phyloP scores from a whole-genome alignment of 768 basidiomycete species.

The Boletus insuetus region DNA sequence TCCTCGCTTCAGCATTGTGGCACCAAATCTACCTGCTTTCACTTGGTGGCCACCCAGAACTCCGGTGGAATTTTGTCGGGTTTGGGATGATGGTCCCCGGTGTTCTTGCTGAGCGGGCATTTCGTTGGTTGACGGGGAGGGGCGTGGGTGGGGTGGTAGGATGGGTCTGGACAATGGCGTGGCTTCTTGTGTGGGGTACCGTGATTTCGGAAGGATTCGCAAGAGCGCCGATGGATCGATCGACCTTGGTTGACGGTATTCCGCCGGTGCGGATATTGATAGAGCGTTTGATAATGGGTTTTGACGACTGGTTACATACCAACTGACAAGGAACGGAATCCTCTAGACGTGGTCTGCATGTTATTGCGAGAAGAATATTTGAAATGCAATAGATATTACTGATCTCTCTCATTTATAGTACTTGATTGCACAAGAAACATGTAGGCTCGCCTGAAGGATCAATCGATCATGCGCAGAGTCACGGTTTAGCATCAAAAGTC shows the following conservation, averaged over 20 bases:
- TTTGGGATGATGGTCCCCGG: not conserved
- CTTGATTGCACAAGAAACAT: no score
- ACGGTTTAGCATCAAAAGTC: no score
- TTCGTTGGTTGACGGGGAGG: not conserved
- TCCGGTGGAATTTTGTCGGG: not conserved
- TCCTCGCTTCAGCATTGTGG: not conserved
- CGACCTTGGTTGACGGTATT: not conserved
- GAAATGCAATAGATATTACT: no score
- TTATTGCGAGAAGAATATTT: no score
- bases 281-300: not conserved
- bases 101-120: not conserved
- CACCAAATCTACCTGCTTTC: not conserved
- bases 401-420: no score
- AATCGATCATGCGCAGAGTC: no score
- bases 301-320: not conserved
- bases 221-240: not conserved
- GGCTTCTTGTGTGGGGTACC: not conserved
- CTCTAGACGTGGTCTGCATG: no score
- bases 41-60: not conserved
- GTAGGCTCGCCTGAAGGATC: no score
- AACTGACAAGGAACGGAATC: not conserved
- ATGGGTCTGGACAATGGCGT: not conserved
- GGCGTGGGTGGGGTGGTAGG: not conserved
- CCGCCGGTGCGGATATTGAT: not conserved
- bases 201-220: not conserved